phyloP scores from a whole-genome alignment of 1,284 basidiomycete genomes.

The Afroboletus lepidellus region DNA sequence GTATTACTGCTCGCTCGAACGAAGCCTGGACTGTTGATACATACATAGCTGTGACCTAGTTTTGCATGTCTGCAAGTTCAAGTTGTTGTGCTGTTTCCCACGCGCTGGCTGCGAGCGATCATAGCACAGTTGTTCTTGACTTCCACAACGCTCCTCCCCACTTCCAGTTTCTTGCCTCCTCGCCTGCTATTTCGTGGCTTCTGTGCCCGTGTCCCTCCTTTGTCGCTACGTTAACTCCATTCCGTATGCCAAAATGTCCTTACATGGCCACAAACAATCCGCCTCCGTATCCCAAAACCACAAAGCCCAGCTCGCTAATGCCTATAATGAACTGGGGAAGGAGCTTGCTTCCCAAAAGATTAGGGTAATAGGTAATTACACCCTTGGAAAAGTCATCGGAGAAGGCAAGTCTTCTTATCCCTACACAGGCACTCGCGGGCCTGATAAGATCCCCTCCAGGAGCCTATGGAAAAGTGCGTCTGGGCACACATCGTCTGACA shows the following conservation, averaged over 20 bases:
- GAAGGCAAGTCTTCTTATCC: constrained; percentile 66
- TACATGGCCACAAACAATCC: constrained; percentile 59
- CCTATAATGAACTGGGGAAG: constrained; percentile 95
- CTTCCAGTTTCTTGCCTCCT: constrained; percentile 15
- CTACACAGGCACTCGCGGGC: constrained; percentile 10
- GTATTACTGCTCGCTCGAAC: constrained; percentile 14
- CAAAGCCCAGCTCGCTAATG: constrained; percentile 86
- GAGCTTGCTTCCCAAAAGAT: constrained; percentile 89
- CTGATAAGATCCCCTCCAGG: constrained; percentile 50
- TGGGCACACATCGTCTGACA: constrained; percentile 90
- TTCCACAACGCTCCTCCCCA: background rate
- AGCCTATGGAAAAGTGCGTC: constrained; percentile 89
- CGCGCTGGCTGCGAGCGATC: constrained; percentile 9
- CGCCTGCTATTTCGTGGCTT: constrained; percentile 30
- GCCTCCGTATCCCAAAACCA: constrained; percentile 72
- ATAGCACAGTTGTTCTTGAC: constrained; percentile 14
- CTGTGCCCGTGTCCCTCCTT: constrained; percentile 43
- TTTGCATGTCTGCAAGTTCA: constrained; percentile 4
- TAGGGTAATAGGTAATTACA: constrained; percentile 93
- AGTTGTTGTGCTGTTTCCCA: constrained; percentile 33
- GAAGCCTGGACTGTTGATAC: constrained; percentile 26
- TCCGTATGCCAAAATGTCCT: constrained; percentile 46
- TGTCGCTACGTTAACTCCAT: constrained; percentile 30
- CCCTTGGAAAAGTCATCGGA: constrained; percentile 91
- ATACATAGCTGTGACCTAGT: constrained; percentile 18